Conservation (phyloP, 1,139 yeast genomes). For the Scheffersomyces segobiensis region DNA sequence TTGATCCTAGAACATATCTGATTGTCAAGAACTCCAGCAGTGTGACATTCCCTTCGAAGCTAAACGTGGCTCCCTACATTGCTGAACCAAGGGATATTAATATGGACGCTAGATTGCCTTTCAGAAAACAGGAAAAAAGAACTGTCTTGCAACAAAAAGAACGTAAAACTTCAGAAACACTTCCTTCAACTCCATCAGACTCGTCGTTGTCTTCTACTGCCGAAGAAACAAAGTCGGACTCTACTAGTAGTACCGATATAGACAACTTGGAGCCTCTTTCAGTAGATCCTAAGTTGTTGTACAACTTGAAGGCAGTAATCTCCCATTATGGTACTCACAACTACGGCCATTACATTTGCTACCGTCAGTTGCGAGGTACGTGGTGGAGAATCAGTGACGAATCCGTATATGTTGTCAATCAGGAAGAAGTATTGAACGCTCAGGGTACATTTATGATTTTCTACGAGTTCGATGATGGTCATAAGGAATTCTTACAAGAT, state of each 20-base stretch:
- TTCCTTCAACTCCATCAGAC: conserved; percentile 2
- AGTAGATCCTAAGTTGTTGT: conserved; percentile 46
- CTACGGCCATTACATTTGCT: conserved; percentile 92
- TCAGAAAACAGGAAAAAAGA: conserved; percentile 58
- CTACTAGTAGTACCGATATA: conserved; percentile 4
- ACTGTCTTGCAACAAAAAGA: conserved; percentile 1
- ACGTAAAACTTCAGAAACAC: background rate
- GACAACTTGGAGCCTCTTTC: background rate
- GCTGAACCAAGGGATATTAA: conserved; percentile 71
- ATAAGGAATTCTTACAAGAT: conserved; percentile 28
- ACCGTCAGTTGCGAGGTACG: conserved; percentile 71
- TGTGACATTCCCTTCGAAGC: conserved; percentile 68
- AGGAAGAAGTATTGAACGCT: conserved; percentile 73
- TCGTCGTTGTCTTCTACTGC: conserved; percentile 1
- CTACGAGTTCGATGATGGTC: conserved; percentile 61
- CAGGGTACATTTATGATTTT: conserved; percentile 94
- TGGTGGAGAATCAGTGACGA: conserved; percentile 98
- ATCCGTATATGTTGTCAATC: conserved; percentile 75
- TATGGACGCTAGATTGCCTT: conserved; percentile 75
- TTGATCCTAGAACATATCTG: conserved; percentile 82
- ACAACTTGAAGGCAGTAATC: conserved; percentile 78
- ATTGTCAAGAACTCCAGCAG: conserved; percentile 81
- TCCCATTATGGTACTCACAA: conserved; percentile 94
- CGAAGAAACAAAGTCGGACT: conserved; percentile 3
- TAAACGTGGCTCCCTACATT: conserved; percentile 69